Base-by-base conservation (phyloP, 176 grass and related monocot species). In the Elymus sibiricus region DNA sequence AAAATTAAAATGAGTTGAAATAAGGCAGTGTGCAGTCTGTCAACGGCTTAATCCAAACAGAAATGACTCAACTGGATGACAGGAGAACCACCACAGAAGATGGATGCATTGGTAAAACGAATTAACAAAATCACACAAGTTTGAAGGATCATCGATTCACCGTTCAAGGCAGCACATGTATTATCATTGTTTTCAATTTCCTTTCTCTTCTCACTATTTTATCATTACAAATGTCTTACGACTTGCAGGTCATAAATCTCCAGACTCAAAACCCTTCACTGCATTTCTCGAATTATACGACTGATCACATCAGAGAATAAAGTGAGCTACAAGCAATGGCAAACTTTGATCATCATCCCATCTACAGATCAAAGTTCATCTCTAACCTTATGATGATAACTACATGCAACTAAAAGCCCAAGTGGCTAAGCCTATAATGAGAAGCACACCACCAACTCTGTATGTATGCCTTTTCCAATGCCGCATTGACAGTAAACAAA, bases 301-400 rank as follows among this genome's bases (percentile, higher is more conserved):
- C 9, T 63, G 46, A 86, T 43, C 21, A 79, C 69, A 12, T 63
- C 51, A 12, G 13, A 39, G 28, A 86, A 71, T 28, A 61, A 65
- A 53, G 19, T 65, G 61, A 31, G 44, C 70, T 68, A 74, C 35
- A 87, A 60, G 59, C 10, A 68, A 38, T 68, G 49, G 35, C 16
- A 81, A 67, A 49, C 49, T 13, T 61, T 68, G 59, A 64, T 60
- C 44, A 73, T 47, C 14, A 79, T 34, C 67, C 24, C 83, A 85
- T 89, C 78, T 82, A 78, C 67, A 87, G 16, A 87, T 68, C 49
- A 51, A 84, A 42, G 38, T 55, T 76, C 80, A 76, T 62, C 49
- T 80, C 74, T 68, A 84, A 60, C 46, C 53, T 87, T 79, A 79
- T 60, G 58, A 79, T 39, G 58, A 56, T 17, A 42, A 17, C 25